Evolutionary conservation across 2,329 filamentous ascomycete species (phyloP).

Genomic region (Ophiognomonia clavigignenti-juglandacearum): DNA sequence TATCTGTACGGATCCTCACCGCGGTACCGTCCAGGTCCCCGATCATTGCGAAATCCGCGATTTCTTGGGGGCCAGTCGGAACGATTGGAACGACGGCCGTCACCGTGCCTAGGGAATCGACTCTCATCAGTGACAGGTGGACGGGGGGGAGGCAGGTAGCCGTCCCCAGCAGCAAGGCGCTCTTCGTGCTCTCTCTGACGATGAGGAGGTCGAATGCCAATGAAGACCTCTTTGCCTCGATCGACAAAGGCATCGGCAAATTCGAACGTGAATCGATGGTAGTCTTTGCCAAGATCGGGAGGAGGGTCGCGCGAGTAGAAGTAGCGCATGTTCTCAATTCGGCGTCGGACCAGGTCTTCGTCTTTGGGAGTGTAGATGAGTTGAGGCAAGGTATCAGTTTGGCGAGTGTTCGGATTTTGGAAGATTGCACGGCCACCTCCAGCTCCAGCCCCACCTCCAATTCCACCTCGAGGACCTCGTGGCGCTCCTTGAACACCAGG

Average conservation of each 20-base stretch:
- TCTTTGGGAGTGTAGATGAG: constrained; percentile 54
- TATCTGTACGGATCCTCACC: constrained; percentile 16
- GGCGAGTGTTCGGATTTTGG: constrained; percentile 3
- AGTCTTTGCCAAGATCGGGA: constrained; percentile 43
- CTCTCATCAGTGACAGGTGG: constrained; percentile 9
- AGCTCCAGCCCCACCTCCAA: too few species aligned
- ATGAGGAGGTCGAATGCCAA: constrained; percentile 57
- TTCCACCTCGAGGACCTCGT: constrained; percentile 22
- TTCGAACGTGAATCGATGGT: constrained; percentile 71
- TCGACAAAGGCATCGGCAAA: constrained; percentile 63
- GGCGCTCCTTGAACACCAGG: constrained; percentile 23
- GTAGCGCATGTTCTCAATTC: constrained; percentile 53
- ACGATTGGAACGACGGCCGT: constrained; percentile 10
- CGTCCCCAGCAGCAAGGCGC: too few species aligned
- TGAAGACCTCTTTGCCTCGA: constrained; percentile 65
- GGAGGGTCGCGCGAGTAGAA: constrained; percentile 30
- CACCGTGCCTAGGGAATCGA: constrained; percentile 8
- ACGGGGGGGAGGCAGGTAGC: constrained; percentile 8
- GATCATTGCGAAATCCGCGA: constrained; percentile 13
- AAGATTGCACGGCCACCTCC: constrained; percentile 20
- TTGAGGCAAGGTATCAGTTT: constrained; percentile 30
- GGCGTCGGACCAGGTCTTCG: constrained; percentile 56
- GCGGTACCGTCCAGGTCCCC: constrained; percentile 11
- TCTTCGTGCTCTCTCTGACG: constrained; percentile 37
- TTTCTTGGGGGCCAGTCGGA: constrained; percentile 13